Evolutionary conservation across 306 rosid species (phyloP).

Genomic region (Acacia melanoxylon): DNA sequence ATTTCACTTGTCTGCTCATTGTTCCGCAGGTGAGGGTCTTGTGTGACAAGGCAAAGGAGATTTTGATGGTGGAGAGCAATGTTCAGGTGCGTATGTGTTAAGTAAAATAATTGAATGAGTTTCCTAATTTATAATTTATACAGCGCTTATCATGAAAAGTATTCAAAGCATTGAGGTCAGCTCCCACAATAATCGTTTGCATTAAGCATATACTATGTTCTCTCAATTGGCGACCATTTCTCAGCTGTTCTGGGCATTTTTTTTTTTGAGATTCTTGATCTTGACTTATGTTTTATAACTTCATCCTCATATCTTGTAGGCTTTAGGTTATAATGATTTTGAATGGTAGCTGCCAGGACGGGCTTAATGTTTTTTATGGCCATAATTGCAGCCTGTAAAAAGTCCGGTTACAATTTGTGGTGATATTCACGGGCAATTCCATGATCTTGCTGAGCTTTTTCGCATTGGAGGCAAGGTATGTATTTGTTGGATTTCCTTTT

Average conservation of each 20-base stretch:
- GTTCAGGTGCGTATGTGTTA: constrained; percentile 59
- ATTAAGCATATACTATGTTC: background rate
- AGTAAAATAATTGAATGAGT: background rate
- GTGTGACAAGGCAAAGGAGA: constrained; percentile 95
- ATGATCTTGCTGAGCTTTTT: constrained; percentile 97
- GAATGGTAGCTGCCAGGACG: constrained; percentile 9
- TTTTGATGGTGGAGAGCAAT: constrained; percentile 95
- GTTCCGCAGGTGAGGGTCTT: constrained; percentile 66
- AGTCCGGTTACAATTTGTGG: constrained; percentile 97
- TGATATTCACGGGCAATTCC: constrained; percentile 97
- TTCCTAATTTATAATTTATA: background rate
- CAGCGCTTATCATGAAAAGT: background rate
- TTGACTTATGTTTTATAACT: constrained; percentile 6
- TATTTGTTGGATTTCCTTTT: constrained; percentile 6
- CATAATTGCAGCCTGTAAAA: constrained; percentile 79
- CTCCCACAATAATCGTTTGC: constrained; percentile 2
- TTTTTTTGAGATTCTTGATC: background rate
- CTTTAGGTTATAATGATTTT: constrained; percentile 25
- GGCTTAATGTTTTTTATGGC: constrained; percentile 29
- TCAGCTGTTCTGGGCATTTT: background rate
- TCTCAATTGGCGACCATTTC: background rate
- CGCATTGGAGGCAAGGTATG: constrained; percentile 97
- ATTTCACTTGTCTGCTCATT: constrained; percentile 4
- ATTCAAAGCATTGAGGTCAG: constrained; percentile 8
- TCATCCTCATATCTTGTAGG: background rate